Percentiles rank a stretch among this genome's conserved stretches.
These are phyloP conservation scores for Solanum pimpinellifolium DNA, from an alignment of 257 asterid genomes.

Conservation along the genomic window DNA sequence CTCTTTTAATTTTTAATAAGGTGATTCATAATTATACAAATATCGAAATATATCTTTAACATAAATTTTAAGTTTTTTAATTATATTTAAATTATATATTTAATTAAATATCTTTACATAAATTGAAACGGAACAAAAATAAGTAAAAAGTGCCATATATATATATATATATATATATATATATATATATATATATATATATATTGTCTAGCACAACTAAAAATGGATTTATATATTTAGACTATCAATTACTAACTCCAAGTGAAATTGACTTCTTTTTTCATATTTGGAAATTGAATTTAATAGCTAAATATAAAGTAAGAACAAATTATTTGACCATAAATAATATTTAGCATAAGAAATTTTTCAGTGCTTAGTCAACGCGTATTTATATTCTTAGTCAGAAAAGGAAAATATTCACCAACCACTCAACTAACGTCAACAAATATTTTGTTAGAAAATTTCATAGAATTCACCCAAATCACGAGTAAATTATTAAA, in stretches of 20 bases:
- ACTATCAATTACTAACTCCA: neutral
- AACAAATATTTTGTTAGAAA: too few species aligned
- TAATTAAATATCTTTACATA: too few species aligned
- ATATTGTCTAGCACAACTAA: neutral
- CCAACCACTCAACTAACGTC: neutral
- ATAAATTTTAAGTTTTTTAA: too few species aligned
- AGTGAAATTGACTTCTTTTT: neutral
- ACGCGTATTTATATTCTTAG: neutral
- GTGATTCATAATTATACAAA: too few species aligned
- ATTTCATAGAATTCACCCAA: too few species aligned
- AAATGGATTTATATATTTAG: neutral
- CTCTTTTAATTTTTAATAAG: too few species aligned
- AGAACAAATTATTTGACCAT: neutral
- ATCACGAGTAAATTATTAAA: too few species aligned
- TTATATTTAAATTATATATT: too few species aligned
- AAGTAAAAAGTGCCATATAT: neutral
- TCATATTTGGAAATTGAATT: neutral
- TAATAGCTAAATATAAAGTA: neutral
- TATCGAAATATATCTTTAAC: too few species aligned
- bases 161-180: neutral
- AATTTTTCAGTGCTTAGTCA: neutral
- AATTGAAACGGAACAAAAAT: too few species aligned
- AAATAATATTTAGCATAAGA: neutral
- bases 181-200: neutral
- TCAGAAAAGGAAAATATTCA: neutral